Evolutionary conservation across 805 yeast genomes (phyloP), one percentile per base, ranked within the genome.

Genomic region (Saccharomycopsis lassenensis): DNA sequence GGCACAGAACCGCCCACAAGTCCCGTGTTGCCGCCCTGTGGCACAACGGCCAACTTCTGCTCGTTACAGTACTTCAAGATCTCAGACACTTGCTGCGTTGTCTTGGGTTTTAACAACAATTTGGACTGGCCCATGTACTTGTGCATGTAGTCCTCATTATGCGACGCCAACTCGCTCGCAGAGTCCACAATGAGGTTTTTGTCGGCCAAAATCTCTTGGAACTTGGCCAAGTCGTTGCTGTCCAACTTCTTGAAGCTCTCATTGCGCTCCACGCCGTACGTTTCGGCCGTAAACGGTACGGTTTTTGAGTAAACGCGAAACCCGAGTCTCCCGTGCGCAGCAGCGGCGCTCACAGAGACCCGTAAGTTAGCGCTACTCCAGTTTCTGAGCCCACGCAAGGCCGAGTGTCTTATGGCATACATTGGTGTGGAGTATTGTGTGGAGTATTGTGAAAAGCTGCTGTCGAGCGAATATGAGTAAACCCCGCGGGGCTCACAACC

Each of bases 1-100:
- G 96, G 95, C 14, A 77, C 73, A 4, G 94, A 80, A 4, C 96
- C 97, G 46, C 96, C 97, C 28, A 87, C 97, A 31, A 87, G 67
- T 19, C 95, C 95, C 1, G 96, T 89, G 59, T 89, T 87, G 48
- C 97, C 97, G 53, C 96, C 95, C 60, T 89, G 96, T 11, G 97
- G 96, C 7, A 85, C 94, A 32, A 87, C 74, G 0, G 96, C 95
- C 20, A 87, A 58, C 42, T 68, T 71, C 33, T 74, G 58, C 21
- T 77, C 82, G 52, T 81, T 80, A 63, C 95, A 84, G 58, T 85
- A 79, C 54, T 73, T 74, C 52, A 89, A 52, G 44, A 89, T 83
- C 48, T 73, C 52, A 2, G 87, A 67, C 12, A 89, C 77, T 56
- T 87, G 87, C 44, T 78, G 74, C 2, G 84, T 73, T 10, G 81